These are phyloP conservation scores for Rhododendron mucronatum DNA, from an alignment of 148 eudicot genomes.

Conservation along the genomic window DNA sequence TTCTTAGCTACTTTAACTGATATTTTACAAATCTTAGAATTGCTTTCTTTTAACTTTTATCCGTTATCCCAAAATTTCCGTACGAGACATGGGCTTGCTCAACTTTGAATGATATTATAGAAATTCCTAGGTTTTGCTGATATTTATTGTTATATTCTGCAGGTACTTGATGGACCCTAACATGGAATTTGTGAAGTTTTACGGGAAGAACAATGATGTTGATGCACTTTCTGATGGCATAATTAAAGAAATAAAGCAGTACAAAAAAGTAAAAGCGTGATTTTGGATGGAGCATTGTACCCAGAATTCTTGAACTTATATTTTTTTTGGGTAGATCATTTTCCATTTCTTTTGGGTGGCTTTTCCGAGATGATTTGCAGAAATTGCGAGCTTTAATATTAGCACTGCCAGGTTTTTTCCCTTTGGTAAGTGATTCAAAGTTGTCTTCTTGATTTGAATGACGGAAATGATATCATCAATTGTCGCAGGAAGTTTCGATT, in stretches of 20 bases:
- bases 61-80: not conserved
- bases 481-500: not conserved
- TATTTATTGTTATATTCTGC: constrained; percentile 13
- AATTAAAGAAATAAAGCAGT: constrained; percentile 68
- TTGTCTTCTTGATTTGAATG: not conserved
- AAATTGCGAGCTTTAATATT: not conserved
- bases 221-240: constrained; percentile 67
- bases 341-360: not conserved
- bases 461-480: not conserved
- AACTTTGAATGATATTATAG: not conserved
- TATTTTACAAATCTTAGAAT: not conserved
- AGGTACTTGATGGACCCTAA: constrained; percentile 97
- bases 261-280: constrained; percentile 44
- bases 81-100: not conserved
- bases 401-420: not conserved
- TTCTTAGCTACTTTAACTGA: too few species aligned
- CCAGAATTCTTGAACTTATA: not conserved
- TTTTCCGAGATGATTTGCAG: not conserved
- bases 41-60: not conserved
- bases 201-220: constrained; percentile 76
- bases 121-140: not conserved
- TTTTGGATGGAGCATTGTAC: not conserved
- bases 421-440: not conserved
- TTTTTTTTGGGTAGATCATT: not conserved
- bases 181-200: constrained; percentile 85